Percentiles rank a stretch among this genome's conserved stretches.
Conservation (phyloP, 495 filamentous ascomycete genomes). For the Staphylotrichum tortipilum region DNA sequence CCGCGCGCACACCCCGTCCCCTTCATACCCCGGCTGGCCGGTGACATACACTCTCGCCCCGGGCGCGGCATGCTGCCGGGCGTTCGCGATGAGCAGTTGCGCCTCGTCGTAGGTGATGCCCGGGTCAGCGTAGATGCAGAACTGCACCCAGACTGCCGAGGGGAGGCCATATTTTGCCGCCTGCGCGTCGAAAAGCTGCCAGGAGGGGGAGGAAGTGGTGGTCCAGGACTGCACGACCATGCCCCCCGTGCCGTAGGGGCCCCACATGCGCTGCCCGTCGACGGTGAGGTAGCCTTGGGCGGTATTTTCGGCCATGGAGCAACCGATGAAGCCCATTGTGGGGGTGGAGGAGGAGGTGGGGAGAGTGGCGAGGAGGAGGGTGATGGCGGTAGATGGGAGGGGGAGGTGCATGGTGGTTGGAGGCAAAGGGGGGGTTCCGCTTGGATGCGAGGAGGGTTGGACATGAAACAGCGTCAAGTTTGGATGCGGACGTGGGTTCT, state of each 20-base stretch:
- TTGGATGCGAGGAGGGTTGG: no score
- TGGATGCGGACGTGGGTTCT: no score
- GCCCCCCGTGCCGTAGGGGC: slow-evolving; percentile 20
- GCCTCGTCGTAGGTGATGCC: slow-evolving; percentile 20
- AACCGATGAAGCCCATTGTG: slow-evolving; percentile 25
- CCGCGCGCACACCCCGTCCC: slow-evolving; percentile 8
- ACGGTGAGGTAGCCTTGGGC: slow-evolving; percentile 20
- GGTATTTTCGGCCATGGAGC: slow-evolving; percentile 27
- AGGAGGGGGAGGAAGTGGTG: slow-evolving; percentile 13
- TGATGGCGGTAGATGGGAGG: no score
- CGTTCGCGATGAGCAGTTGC: slow-evolving; percentile 21
- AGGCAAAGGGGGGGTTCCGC: no score
- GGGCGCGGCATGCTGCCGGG: slow-evolving; percentile 19
- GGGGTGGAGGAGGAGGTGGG: no score
- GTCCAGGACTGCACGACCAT: slow-evolving; percentile 24
- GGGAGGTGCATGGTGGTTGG: no score
- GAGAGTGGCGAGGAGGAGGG: no score
- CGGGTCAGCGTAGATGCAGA: slow-evolving; percentile 20
- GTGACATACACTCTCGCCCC: slow-evolving; percentile 22
- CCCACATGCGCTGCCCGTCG: slow-evolving; percentile 18
- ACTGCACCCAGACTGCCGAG: slow-evolving; percentile 3
- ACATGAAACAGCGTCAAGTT: no score
- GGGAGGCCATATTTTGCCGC: no score
- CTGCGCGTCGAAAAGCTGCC: slow-evolving; percentile 16
- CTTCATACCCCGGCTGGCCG: slow-evolving; percentile 21